A percentile compares a stretch with the other conserved stretches of the same genome.
Conservation (phyloP, 2,329 filamentous ascomycete genomes). For the Fusarium caatingaense region DNA sequence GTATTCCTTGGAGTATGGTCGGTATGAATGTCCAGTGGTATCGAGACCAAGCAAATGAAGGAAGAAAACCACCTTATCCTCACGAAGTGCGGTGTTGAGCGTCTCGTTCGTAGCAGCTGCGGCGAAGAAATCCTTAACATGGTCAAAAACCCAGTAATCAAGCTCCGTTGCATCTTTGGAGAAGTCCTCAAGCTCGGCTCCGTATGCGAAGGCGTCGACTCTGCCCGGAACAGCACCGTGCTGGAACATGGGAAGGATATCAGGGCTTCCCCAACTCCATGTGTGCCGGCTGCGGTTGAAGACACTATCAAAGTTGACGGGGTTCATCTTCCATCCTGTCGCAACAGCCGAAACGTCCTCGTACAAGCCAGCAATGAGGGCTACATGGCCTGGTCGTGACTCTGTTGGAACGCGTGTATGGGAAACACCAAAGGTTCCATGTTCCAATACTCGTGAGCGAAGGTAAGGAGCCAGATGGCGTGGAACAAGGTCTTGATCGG, state of each 20-base stretch:
- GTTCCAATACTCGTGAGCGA: constrained; percentile 85
- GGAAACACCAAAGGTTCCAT: constrained; percentile 96
- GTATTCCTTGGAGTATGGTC: constrained; percentile 96
- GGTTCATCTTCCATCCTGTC: constrained; percentile 98
- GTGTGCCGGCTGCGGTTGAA: constrained; percentile 98
- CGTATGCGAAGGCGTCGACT: constrained; percentile 89
- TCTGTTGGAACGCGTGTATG: constrained; percentile 97
- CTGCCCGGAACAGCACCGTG: constrained; percentile 88
- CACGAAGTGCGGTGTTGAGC: constrained; percentile 75
- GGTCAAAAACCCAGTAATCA: constrained; percentile 96
- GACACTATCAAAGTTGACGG: constrained; percentile 97
- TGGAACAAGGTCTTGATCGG: constrained; percentile 73
- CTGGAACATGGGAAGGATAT: constrained; percentile 97
- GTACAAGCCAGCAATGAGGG: constrained; percentile 94
- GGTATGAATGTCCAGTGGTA: constrained; percentile 85
- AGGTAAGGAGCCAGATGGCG: constrained; percentile 91
- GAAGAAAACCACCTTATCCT: constrained; percentile 95
- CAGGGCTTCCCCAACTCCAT: constrained; percentile 98
- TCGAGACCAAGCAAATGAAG: constrained; percentile 92
- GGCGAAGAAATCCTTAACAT: constrained; percentile 86
- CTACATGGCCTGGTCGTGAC: constrained; percentile 95
- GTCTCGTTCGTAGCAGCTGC: constrained; percentile 82
- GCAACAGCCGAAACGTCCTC: constrained; percentile 98
- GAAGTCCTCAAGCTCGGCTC: constrained; percentile 88
- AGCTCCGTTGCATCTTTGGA: constrained; percentile 82